phyloP scores from a whole-genome alignment of 139 green algal species.

The Chlorella sp. region DNA sequence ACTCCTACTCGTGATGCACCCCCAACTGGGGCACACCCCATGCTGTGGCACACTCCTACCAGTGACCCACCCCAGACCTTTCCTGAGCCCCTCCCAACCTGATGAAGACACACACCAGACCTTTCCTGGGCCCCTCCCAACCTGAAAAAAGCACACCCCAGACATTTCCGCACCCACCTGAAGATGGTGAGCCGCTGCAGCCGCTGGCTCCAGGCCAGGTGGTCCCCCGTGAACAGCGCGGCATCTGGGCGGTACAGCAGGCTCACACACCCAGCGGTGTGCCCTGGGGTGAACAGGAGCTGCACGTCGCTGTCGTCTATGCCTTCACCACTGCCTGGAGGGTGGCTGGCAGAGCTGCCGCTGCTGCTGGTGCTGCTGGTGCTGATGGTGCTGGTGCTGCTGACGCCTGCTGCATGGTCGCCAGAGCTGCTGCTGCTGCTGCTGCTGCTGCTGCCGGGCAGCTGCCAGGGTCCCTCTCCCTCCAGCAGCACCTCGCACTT shows the following conservation, averaged over 20 bases:
- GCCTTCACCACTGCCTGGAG: too few relatives aligned
- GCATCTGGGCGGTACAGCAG: constrained; percentile 64
- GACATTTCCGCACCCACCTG: not conserved
- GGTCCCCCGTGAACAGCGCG: constrained; percentile 67
- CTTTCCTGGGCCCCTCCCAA: too few relatives aligned
- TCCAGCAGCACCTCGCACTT: constrained; percentile 69
- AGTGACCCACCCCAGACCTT: too few relatives aligned
- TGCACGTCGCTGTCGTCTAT: constrained; percentile 48
- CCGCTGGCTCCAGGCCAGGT: constrained; percentile 30
- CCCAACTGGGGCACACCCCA: too few relatives aligned
- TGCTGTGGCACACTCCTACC: too few relatives aligned
- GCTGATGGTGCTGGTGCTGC: not conserved
- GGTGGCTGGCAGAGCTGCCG: too few relatives aligned
- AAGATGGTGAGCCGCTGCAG: constrained; percentile 47
- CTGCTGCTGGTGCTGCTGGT: not conserved
- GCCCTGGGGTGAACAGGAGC: constrained; percentile 77
- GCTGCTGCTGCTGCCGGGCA: constrained; percentile 26
- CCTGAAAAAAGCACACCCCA: too few relatives aligned
- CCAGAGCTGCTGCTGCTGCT: not conserved
- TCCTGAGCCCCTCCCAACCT: too few relatives aligned
- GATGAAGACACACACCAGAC: too few relatives aligned
- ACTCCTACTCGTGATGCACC: too few relatives aligned
- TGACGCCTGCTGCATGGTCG: not conserved
- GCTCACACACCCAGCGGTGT: constrained; percentile 71
- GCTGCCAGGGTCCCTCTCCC: constrained; percentile 70